Evolutionary conservation across 345 rosid species (phyloP).

Genomic region (Hibiscus mutabilis): DNA sequence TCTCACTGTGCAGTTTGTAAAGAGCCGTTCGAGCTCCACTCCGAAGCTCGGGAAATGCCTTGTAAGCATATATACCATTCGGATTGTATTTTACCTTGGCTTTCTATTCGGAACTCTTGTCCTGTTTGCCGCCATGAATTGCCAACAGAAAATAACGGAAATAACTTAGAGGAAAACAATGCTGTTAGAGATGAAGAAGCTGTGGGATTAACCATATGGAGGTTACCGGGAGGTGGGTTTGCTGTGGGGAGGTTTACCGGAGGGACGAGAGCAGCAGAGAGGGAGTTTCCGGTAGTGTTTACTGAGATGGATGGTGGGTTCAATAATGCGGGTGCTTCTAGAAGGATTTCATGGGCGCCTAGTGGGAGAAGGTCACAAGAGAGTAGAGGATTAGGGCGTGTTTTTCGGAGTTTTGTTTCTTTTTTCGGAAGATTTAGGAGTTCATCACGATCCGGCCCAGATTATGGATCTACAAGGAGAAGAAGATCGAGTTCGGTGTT

Average conservation of each 20-base stretch:
- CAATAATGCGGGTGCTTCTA: slow-evolving; percentile 34
- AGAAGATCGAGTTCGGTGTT: slow-evolving; percentile 21
- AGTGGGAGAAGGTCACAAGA: slow-evolving; percentile 42
- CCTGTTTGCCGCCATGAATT: slow-evolving; percentile 54
- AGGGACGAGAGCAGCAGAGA: slow-evolving; percentile 36
- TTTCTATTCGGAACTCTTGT: slow-evolving; percentile 44
- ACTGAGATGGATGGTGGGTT: slow-evolving; percentile 62
- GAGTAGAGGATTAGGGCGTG: slow-evolving; percentile 37
- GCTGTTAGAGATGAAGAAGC: slow-evolving; percentile 27
- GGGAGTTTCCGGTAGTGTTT: slow-evolving; percentile 47
- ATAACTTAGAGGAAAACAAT: slow-evolving; percentile 11
- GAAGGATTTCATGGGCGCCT: slow-evolving; percentile 46
- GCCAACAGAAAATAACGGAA: slow-evolving; percentile 26
- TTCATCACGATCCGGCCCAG: slow-evolving; percentile 19
- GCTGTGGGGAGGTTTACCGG: slow-evolving; percentile 56
- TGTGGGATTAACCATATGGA: slow-evolving; percentile 52
- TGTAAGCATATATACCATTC: slow-evolving; percentile 55
- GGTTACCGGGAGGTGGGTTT: slow-evolving; percentile 56
- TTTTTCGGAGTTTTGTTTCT: slow-evolving; percentile 30
- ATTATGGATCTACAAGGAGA: slow-evolving; percentile 24
- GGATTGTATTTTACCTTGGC: slow-evolving; percentile 59
- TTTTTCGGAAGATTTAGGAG: slow-evolving; percentile 38
- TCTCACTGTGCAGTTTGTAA: slow-evolving; percentile 52
- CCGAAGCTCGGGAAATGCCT: slow-evolving; percentile 58
- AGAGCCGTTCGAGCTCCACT: slow-evolving; percentile 40